Conservation (phyloP, 2,329 filamentous ascomycete species). For the Colletotrichum scovillei region DNA sequence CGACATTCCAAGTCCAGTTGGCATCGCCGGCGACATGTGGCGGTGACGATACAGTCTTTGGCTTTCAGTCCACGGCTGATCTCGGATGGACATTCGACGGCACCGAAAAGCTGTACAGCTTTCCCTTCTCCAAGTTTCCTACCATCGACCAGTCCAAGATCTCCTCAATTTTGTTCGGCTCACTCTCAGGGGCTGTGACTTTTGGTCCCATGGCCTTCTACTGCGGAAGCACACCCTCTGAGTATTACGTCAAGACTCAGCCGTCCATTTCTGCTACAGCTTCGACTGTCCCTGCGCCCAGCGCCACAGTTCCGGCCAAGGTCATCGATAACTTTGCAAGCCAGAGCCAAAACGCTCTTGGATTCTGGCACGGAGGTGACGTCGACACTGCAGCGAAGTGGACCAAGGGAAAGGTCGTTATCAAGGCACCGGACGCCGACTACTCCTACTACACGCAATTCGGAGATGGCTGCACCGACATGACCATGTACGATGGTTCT, state of each 20-base stretch:
- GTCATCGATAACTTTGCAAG: slow-evolving; percentile 72
- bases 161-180: slow-evolving; percentile 61
- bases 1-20: slow-evolving; percentile 63
- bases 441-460: slow-evolving; percentile 72
- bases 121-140: slow-evolving; percentile 64
- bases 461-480: slow-evolving; percentile 47
- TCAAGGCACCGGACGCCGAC: slow-evolving; percentile 54
- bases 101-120: slow-evolving; percentile 66
- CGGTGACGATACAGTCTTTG: slow-evolving; percentile 47
- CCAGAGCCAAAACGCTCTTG: slow-evolving; percentile 66
- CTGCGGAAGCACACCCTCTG: slow-evolving; percentile 61
- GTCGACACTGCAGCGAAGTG: slow-evolving; percentile 68
- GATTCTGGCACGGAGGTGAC: slow-evolving; percentile 70
- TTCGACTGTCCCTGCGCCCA: slow-evolving; percentile 60
- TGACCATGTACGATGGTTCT: slow-evolving; percentile 67
- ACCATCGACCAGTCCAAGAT: slow-evolving; percentile 64
- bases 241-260: slow-evolving; percentile 58
- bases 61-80: slow-evolving; percentile 54
- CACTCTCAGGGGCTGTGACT: slow-evolving; percentile 57
- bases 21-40: slow-evolving; percentile 61
- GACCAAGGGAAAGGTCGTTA: slow-evolving; percentile 60
- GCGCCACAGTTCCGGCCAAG: slow-evolving; percentile 59
- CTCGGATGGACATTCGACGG: slow-evolving; percentile 73
- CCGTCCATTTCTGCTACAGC: slow-evolving; percentile 53
- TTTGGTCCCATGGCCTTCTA: slow-evolving; percentile 69